Percentiles rank a stretch among this genome's conserved stretches.
These are phyloP conservation scores for Kokia cookei DNA, from an alignment of 441 rosid genomes.

Conservation along the genomic window DNA sequence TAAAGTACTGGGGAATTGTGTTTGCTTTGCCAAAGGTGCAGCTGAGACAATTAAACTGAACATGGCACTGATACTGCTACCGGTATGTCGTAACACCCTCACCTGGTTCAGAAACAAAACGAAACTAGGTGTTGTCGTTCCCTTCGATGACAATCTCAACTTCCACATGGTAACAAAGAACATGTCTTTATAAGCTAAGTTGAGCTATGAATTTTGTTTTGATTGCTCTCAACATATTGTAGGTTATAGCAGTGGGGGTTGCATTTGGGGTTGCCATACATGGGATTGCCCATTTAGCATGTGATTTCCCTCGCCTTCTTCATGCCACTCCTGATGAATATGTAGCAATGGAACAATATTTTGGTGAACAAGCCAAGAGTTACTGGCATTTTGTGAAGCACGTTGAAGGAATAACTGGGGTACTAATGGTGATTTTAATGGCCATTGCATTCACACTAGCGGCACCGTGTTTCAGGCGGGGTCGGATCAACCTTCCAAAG, in stretches of 20 bases:
- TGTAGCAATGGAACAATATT: constrained; percentile 38
- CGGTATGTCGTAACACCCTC: constrained; percentile 57
- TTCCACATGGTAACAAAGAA: constrained; percentile 47
- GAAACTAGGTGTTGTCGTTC: constrained; percentile 33
- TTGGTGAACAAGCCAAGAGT: constrained; percentile 36
- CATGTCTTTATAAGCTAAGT: not conserved
- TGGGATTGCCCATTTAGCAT: constrained; percentile 37
- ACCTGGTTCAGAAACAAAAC: constrained; percentile 64
- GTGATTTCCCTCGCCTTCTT: constrained; percentile 56
- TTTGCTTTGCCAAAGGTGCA: constrained; percentile 62
- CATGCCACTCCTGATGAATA: constrained; percentile 33
- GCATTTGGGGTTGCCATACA: constrained; percentile 45
- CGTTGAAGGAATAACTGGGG: constrained; percentile 47
- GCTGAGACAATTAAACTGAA: constrained; percentile 66
- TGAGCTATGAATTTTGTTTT: not conserved
- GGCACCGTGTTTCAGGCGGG: constrained; percentile 52
- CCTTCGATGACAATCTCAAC: constrained; percentile 65
- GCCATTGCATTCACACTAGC: constrained; percentile 55
- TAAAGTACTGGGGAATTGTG: constrained; percentile 47
- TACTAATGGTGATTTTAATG: constrained; percentile 52
- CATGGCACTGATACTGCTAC: constrained; percentile 59
- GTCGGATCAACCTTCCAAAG: constrained; percentile 43
- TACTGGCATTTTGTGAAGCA: constrained; percentile 45
- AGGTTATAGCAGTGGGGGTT: constrained; percentile 53
- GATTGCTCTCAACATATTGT: not conserved